Evolutionary conservation across 345 rosid species (phyloP), one percentile per base, ranked within the genome.

Genomic region (Hypericum androsaemum): DNA sequence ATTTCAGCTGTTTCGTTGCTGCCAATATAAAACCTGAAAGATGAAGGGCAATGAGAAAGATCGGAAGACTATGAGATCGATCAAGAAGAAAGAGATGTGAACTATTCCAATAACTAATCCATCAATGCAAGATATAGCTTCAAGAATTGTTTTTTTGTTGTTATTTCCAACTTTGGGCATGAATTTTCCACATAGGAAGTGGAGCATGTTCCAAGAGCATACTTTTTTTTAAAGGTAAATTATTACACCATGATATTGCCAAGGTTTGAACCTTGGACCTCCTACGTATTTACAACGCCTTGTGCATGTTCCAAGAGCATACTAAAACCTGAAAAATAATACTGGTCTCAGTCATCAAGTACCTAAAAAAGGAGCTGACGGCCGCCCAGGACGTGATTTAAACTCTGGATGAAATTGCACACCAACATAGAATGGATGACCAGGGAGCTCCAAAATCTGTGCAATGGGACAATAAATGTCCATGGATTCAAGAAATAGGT

Each of bases 21-120:
- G 97, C 88, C 75, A 82, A 60, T 61, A 89, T 77, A 53, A 89
- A 72, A 58, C 97, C 97, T 89, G 68, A 61, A 71, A 48, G 41
- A 44, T 61, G 50, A 60, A 59, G 8, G 51, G 12, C 36, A 51
- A 2, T 32, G 38, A 6, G 7, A 46, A 46, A 37, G 3, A 53
- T 12, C 43, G 6, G 11, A 1, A 12, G 35, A 53, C 47, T 13
- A 49, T 10, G 15, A 14, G 5, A 61, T 10, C 12, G 32, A 1
- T 22, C 32, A 4, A 17, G 9, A 52, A 11, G 13, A 56, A 6
- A 36, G 9, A 6, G 8, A 12, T 10, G 12, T 32, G 35, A 48
- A 11, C n/a, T 36, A 1, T 60, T 40, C 10, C 46, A 13, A 5
- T 43, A 54, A 5, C 32, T 32, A 46, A 32, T 8, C 22, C 7